Evolutionary conservation across 1,284 basidiomycete genomes (phyloP).

Genomic region (Abortiporus biennis): DNA sequence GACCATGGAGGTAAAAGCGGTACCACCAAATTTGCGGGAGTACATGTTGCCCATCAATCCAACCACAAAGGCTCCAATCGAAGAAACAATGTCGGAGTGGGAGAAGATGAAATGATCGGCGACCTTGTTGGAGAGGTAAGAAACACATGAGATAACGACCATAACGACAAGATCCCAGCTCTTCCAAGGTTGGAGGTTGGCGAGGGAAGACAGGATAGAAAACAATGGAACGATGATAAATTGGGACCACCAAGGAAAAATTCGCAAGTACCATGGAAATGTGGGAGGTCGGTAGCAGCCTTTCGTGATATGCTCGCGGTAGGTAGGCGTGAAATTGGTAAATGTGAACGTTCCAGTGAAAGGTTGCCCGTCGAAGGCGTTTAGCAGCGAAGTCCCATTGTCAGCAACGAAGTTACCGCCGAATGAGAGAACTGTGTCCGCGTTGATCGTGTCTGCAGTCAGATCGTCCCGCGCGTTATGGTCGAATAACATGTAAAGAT

Average conservation of each 20-base stretch:
- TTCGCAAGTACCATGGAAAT: conserved; percentile 75
- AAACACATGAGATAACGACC: conserved; percentile 79
- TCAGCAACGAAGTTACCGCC: conserved; percentile 64
- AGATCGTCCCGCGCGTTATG: conserved; percentile 49
- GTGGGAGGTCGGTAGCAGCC: conserved; percentile 65
- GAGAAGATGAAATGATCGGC: conserved; percentile 84
- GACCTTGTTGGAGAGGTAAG: conserved; percentile 72
- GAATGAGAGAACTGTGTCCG: conserved; percentile 42
- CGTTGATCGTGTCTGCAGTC: conserved; percentile 36
- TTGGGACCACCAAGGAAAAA: conserved; percentile 72
- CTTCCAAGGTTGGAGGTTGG: conserved; percentile 72
- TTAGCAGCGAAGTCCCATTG: conserved; percentile 40
- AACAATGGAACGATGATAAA: conserved; percentile 82
- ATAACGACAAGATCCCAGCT: conserved; percentile 74
- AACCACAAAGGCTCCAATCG: conserved; percentile 82
- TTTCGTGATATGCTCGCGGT: conserved; percentile 40
- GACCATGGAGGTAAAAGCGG: conserved; percentile 87
- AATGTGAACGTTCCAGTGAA: conserved; percentile 74
- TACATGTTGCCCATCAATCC: conserved; percentile 80
- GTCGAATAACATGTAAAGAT: conserved; percentile 79
- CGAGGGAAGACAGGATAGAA: conserved; percentile 66
- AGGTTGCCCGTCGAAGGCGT: conserved; percentile 11
- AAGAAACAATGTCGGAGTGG: conserved; percentile 77
- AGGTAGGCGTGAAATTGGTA: conserved; percentile 43
- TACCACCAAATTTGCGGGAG: conserved; percentile 79